Conservation (phyloP, 371 early-diverging fungal genomes). For the Blakeslea trispora region DNA sequence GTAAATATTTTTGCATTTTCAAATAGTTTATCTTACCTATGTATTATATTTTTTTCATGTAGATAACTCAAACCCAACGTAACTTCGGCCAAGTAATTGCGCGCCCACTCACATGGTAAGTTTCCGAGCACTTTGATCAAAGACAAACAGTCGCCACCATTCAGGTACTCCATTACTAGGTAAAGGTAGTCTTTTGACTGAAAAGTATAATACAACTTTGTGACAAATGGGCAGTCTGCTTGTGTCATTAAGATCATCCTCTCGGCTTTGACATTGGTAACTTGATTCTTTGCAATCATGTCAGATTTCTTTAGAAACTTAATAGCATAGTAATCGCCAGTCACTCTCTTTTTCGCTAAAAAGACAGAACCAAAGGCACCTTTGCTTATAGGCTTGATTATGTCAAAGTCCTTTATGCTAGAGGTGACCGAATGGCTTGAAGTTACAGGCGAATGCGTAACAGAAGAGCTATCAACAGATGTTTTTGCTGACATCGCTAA, state of each 20-base stretch:
- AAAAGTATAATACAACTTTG: slow-evolving; percentile 91
- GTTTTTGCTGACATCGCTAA: slow-evolving; percentile 30
- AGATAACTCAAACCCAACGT: slow-evolving; percentile 92
- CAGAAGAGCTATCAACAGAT: slow-evolving; percentile 49
- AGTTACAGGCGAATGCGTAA: too few relatives aligned
- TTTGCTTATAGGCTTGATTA: slow-evolving; percentile 90
- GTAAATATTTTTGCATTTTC: neutral
- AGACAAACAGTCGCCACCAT: slow-evolving; percentile 96
- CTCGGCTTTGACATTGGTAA: slow-evolving; percentile 88
- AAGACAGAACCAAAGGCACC: slow-evolving; percentile 93
- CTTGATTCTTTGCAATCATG: slow-evolving; percentile 92
- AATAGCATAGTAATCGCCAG: slow-evolving; percentile 89
- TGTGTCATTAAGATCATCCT: slow-evolving; percentile 84
- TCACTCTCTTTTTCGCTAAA: slow-evolving; percentile 80
- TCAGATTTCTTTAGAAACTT: slow-evolving; percentile 89
- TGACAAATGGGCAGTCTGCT: slow-evolving; percentile 91
- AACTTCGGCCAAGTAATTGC: slow-evolving; percentile 93
- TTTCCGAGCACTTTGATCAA: slow-evolving; percentile 85
- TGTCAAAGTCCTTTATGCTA: slow-evolving; percentile 88
- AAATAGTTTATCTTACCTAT: slow-evolving; percentile 58
- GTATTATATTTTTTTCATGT: slow-evolving; percentile 81
- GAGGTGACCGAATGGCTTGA: slow-evolving; percentile 59
- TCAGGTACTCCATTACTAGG: slow-evolving; percentile 94
- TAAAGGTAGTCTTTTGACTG: slow-evolving; percentile 91
- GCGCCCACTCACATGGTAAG: slow-evolving; percentile 89